Base-by-base conservation (phyloP, 2,329 filamentous ascomycete species). In the Aspergillus pseudonomiae region DNA sequence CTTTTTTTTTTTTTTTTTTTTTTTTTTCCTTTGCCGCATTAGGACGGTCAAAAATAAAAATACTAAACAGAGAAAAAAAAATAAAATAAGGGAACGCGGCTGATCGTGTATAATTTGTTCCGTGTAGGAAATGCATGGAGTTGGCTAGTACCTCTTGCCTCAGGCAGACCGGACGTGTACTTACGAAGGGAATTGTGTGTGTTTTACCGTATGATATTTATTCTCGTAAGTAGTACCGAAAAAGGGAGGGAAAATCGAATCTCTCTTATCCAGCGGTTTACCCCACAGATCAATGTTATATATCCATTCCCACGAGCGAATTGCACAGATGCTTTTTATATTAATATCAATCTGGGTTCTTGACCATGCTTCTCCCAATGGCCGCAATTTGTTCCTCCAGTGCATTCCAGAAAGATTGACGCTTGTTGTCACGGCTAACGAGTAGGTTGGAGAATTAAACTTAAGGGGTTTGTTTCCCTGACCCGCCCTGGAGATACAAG, bases 81-180 rank as follows among this genome's bases (percentile, higher is more conserved):
- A n/a, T n/a, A n/a, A 36, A n/a, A 63, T 59, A 59, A 50, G 53
- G 63, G 61, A 54, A 64, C 61, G 59, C 57, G 55, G 59, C 54
- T 63, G 26, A 52, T 52, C 19, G 16, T 52, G 26, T 30, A 34
- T 52, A 26, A 12, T 32, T 32, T 52, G 28, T 34, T 52, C n/a
- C 26, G n/a, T n/a, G 46, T 28, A 26, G 12, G 21, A 26, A 50
- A 39, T 39, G 34, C 12, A 41, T 41, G 16, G 19, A 41, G 39
- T 19, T n/a, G 19, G 39, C 16, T n/a, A 41, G 19, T 19, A 10
- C 7, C 19, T 41, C 19, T 41, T 41, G 39, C 39, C 39, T 41
- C 39, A 41, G 39, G 39, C 39, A 41, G 2, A n/a, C 16, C 19
- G 24, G 43, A 24, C 34, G 24, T 24, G 21, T 48, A 28, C 14